These are phyloP conservation scores for Xylariaceae sp. DNA, from an alignment of 2,329 filamentous ascomycete genomes.

Conservation along the genomic window DNA sequence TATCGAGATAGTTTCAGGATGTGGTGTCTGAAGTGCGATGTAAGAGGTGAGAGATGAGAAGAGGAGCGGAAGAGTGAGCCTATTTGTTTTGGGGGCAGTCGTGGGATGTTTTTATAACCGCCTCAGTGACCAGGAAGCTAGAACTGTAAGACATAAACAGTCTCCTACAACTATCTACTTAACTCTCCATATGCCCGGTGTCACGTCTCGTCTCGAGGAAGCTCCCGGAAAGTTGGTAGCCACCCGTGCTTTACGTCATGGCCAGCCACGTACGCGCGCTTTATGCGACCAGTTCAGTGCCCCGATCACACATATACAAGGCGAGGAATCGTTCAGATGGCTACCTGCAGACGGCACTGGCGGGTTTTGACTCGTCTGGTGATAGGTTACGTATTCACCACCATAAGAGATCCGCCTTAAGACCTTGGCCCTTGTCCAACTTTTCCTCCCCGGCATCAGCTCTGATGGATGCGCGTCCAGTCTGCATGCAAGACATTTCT, in stretches of 20 bases:
- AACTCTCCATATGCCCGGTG: too few relatives aligned
- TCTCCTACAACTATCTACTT: background rate
- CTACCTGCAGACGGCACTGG: constrained; percentile 1
- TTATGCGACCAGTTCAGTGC: background rate
- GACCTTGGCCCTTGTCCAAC: background rate
- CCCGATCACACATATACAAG: background rate
- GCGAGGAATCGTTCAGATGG: background rate
- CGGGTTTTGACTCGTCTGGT: constrained; percentile 6
- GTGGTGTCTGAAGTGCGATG: background rate
- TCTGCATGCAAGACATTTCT: constrained; percentile 10
- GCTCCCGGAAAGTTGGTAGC: too few relatives aligned
- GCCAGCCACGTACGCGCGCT: constrained; percentile 3
- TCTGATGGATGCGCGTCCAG: background rate
- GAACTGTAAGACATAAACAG: background rate
- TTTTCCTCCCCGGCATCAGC: background rate
- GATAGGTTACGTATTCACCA: constrained; percentile 18
- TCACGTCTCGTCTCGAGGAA: too few relatives aligned
- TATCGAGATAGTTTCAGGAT: background rate
- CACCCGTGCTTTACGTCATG: constrained; percentile 28
- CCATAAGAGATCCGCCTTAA: constrained; percentile 2
- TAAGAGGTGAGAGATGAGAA: background rate
- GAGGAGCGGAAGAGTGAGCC: background rate
- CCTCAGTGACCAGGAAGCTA: constrained; percentile 1
- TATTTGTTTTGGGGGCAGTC: background rate
- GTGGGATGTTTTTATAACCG: constrained; percentile 22